Conservation (phyloP, 176 grass and related monocot species). For the Hyparrhenia diplandra region DNA sequence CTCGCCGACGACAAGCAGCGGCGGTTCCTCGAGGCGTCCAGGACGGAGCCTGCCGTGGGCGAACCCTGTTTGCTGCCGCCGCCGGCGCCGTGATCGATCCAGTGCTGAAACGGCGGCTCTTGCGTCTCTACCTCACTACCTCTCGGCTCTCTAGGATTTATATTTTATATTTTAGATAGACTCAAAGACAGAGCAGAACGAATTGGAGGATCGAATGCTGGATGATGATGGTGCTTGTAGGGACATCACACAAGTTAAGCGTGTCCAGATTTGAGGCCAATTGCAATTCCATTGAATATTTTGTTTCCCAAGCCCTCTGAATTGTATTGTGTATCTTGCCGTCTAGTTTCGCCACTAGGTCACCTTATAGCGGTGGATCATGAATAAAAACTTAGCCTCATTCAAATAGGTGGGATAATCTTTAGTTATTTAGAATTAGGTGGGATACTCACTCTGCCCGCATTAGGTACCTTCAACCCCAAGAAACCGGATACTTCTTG, state of each 20-base stretch:
- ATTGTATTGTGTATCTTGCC: background rate
- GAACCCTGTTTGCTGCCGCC: conserved; percentile 45
- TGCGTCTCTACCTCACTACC: no score
- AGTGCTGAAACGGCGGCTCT: no score
- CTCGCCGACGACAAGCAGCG: conserved; percentile 52
- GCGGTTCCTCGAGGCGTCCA: conserved; percentile 53
- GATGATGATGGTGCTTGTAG: background rate
- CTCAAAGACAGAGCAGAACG: background rate
- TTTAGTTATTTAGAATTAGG: no score
- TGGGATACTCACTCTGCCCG: no score
- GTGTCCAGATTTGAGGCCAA: background rate
- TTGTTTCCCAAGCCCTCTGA: background rate
- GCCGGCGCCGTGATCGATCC: background rate
- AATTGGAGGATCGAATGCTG: background rate
- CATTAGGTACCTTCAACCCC: no score
- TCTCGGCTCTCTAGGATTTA: background rate
- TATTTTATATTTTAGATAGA: background rate
- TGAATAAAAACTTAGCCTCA: no score
- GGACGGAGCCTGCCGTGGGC: conserved; percentile 12
- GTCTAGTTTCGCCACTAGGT: no score
- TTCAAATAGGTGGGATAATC: no score
- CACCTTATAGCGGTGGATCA: no score
- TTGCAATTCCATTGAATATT: background rate
- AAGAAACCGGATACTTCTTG: no score
- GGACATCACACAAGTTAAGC: background rate